Evolutionary conservation across 2,329 filamentous ascomycete species (phyloP), one percentile per base, ranked within the genome.

Genomic region (Didymella exigua): DNA sequence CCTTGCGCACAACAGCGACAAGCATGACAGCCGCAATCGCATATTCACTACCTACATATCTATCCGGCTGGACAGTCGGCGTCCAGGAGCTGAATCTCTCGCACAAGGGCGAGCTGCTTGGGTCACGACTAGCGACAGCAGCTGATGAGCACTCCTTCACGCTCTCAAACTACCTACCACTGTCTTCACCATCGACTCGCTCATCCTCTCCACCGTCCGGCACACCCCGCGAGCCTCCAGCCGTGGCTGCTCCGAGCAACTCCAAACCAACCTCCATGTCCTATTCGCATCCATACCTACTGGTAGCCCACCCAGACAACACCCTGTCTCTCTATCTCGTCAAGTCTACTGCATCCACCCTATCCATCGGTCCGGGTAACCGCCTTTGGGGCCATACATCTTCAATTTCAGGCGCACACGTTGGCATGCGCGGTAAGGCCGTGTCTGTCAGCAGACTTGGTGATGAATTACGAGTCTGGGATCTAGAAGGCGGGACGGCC

Each of bases 361-460:
- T 96, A 2, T 84, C 83, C 1, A 87, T 97, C 50, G 88, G 89
- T 31, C 78, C 86, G 0, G 90, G 89, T 1, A 88, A 87, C 60
- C 84, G 91, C 24, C 83, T 97, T 5, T 96, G 91, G 90, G 93
- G 93, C 7, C 93, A 96, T 70, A 96, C 93, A 0, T 96, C 92
- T 1, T 90, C 90, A 3, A 91, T 97, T 29, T 91, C 90, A 43
- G 88, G 90, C 27, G 91, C 90, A 7, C 88, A 96, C 67, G 90
- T 96, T 49, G 93, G 90, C 16, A 85, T 89, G 38, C 85, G 89
- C 31, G 92, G 92, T 16, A 96, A 93, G 74, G 93, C 92, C 0
- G 90, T 97, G 4, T 96, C 91, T n/a, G 88, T 96, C 45, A 95
- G 90, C 75, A 82, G 83, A 18, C 81, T 86, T n/a, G 92, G 91